Conservation (phyloP, 2,329 filamentous ascomycete species). For the Zalaria obscura region DNA sequence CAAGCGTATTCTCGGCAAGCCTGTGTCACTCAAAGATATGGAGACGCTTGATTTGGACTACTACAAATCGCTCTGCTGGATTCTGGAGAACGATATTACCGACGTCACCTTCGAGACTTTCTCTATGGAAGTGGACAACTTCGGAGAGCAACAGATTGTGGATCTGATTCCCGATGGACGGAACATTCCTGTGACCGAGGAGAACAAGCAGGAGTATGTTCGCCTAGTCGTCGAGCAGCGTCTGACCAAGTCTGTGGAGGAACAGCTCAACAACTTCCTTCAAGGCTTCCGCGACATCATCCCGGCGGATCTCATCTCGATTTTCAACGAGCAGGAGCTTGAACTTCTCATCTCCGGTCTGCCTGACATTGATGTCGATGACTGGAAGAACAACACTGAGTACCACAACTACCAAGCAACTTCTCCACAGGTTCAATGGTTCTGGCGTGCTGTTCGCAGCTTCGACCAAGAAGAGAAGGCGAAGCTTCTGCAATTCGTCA, state of each 20-base stretch:
- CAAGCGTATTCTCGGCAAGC: conserved; percentile 89
- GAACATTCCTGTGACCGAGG: conserved; percentile 86
- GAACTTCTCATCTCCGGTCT: conserved; percentile 93
- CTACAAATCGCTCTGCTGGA: conserved; percentile 97
- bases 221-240: conserved; percentile 89
- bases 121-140: conserved; percentile 84
- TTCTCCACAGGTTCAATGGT: conserved; percentile 97
- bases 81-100: conserved; percentile 95
- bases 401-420: conserved; percentile 95
- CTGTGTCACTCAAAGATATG: conserved; percentile 97
- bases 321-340: conserved; percentile 97
- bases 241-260: conserved; percentile 78
- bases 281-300: conserved; percentile 98
- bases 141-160: conserved; percentile 75
- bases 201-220: conserved; percentile 98
- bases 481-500: conserved; percentile 95
- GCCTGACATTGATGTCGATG: conserved; percentile 92
- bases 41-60: conserved; percentile 97
- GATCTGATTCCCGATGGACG: conserved; percentile 79
- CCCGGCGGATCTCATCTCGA: conserved; percentile 80
- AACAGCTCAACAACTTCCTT: conserved; percentile 87
- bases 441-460: conserved; percentile 93
- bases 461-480: conserved; percentile 98
- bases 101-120: conserved; percentile 96
- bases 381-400: conserved; percentile 98